Base-by-base conservation (phyloP, 169 alveolate species). In the Cryptosporidium meleagridis region DNA sequence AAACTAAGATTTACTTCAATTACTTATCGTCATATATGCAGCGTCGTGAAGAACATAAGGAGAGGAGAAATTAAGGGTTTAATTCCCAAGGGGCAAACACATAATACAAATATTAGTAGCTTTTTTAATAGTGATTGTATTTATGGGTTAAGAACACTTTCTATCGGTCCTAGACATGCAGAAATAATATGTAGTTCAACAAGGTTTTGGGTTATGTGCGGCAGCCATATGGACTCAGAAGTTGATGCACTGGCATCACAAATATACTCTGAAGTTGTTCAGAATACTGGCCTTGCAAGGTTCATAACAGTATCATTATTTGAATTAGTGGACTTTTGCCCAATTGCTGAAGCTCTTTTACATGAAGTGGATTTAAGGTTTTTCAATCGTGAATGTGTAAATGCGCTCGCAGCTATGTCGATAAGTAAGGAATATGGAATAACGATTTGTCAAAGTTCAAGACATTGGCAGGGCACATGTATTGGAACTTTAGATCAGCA, bases 391-490 rank as follows among this genome's bases (percentile, higher is more conserved):
- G 89, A 80, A 26, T 80, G 89, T 23, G 75, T 80, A 41, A 80
- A 80, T 80, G 89, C 89, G 39, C 62, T 80, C 16, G 72, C 89
- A 23, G 89, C 89, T n/a, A 80, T 80, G 41, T 59, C 80, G 6
- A 80, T 80, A 18, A 80, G 31, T 48, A 80, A 59, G 44, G 89
- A 80, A 16, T 80, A 62, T 80, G 89, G 80, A 51, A 59, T 41
- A 41, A 39, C 75, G 5, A 51, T 80, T 37, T 80, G 89, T 37
- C 89, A 80, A 65, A 65, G 68, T 62, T 80, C 89, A 21, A 80
- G 89, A n/a, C 75, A 62, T 51, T 80, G 89, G 89, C 89, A 80
- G 44, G 89, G 89, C 14, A 80, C 89, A 62, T 80, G 89, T 48
- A 12, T 44, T 80, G 89, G 80, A 41, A 62, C 52, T 1, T 37